These are phyloP conservation scores for Athelia sp. DNA, from an alignment of 1,284 basidiomycete species.

Conservation along the genomic window DNA sequence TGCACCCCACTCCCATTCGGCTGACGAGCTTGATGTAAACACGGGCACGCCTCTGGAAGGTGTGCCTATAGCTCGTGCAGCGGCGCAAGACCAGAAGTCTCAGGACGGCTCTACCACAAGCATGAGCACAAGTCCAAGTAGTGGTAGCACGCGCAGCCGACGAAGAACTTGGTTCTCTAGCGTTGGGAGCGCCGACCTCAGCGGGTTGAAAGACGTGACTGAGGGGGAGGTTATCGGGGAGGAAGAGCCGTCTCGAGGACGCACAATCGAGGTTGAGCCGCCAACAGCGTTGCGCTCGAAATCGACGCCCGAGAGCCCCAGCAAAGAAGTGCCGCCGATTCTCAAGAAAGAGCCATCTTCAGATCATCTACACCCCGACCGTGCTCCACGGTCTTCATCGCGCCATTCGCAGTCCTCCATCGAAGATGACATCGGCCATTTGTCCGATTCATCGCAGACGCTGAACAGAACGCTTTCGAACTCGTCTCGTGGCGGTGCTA, in stretches of 20 bases:
- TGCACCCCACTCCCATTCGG: constrained; percentile 21
- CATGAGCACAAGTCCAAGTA: neutral
- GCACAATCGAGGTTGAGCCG: constrained; percentile 25
- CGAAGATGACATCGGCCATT: constrained; percentile 19
- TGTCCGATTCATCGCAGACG: constrained; percentile 16
- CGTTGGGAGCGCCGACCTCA: constrained; percentile 18
- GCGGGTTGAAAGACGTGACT: constrained; percentile 3
- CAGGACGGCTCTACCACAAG: neutral
- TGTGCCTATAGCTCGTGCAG: constrained; percentile 7
- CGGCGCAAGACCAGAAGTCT: neutral
- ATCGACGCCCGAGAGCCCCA: constrained; percentile 28
- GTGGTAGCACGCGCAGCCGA: constrained; percentile 5
- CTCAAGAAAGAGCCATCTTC: neutral
- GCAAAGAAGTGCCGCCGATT: neutral
- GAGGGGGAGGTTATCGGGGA: neutral
- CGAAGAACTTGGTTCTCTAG: constrained; percentile 36
- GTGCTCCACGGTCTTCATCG: constrained; percentile 15
- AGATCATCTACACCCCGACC: constrained; percentile 13
- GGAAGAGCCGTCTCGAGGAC: constrained; percentile 22
- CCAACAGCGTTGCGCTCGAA: constrained; percentile 23
- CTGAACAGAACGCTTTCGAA: constrained; percentile 3
- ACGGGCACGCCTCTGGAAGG: constrained; percentile 9
- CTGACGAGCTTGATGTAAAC: constrained; percentile 19
- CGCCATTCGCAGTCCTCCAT: constrained; percentile 20
- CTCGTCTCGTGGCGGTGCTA: constrained; percentile 23